Evolutionary conservation across 208 protist genomes (phyloP).

Genomic region (Angomonas deanei): DNA sequence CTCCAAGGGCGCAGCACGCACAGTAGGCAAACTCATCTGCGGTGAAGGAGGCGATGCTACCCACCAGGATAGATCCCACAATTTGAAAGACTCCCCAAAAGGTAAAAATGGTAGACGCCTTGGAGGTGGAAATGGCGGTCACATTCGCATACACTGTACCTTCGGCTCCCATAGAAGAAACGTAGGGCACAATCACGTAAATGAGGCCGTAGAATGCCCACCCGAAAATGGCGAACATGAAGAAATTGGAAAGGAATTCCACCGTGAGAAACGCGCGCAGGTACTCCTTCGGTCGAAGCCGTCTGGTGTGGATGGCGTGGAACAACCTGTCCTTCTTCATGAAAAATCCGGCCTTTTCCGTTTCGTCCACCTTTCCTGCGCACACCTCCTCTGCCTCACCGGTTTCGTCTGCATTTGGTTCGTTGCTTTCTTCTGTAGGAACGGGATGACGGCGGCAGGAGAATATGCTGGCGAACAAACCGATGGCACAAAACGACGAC

Average conservation of each 20-base stretch:
- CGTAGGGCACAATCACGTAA: slow-evolving; percentile 64
- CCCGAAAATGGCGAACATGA: slow-evolving; percentile 71
- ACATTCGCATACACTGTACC: slow-evolving; percentile 63
- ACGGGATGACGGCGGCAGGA: slow-evolving; percentile 37
- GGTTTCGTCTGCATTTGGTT: background rate
- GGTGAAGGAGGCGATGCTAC: slow-evolving; percentile 47
- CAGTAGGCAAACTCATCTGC: slow-evolving; percentile 58
- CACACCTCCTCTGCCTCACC: background rate
- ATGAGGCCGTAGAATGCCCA: slow-evolving; percentile 82
- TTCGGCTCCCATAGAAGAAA: slow-evolving; percentile 64
- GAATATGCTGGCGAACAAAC: slow-evolving; percentile 55
- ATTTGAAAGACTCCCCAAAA: slow-evolving; percentile 80
- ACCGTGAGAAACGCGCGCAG: slow-evolving; percentile 38
- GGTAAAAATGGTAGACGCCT: slow-evolving; percentile 62
- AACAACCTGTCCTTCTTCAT: slow-evolving; percentile 21
- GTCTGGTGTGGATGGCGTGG: slow-evolving; percentile 42
- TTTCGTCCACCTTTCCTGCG: background rate
- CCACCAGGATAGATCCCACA: slow-evolving; percentile 55
- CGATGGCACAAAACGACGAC: slow-evolving; percentile 71
- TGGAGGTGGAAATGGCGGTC: slow-evolving; percentile 36
- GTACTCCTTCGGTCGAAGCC: slow-evolving; percentile 32
- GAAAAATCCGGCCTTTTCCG: slow-evolving; percentile 1
- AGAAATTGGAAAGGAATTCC: slow-evolving; percentile 67
- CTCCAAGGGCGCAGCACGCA: slow-evolving; percentile 38
- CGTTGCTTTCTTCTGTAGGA: background rate